Conservation (phyloP, 495 filamentous ascomycete species). For the Talaromyces stipitatus region DNA sequence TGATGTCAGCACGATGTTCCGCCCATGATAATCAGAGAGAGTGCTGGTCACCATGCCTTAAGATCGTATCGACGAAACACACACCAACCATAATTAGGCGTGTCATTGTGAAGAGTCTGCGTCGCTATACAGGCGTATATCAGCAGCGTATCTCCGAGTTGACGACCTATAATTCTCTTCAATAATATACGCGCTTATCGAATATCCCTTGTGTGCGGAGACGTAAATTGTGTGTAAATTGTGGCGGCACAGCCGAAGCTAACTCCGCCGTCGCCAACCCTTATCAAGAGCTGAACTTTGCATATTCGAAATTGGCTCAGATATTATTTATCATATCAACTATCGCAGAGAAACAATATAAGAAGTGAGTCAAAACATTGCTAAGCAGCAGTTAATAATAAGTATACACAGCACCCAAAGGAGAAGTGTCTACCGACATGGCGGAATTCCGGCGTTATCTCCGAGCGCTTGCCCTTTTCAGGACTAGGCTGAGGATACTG, state of each 20-base stretch:
- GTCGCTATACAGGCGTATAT: background rate
- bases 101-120: constrained; percentile 9
- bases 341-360: too few species aligned
- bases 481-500: background rate
- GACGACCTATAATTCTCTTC: background rate
- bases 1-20: background rate
- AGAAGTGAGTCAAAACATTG: too few species aligned
- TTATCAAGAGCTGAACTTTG: too few species aligned
- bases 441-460: background rate
- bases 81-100: constrained; percentile 55
- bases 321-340: too few species aligned
- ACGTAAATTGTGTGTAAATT: too few species aligned
- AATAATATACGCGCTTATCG: background rate
- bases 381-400: too few species aligned
- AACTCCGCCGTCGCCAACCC: background rate
- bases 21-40: background rate
- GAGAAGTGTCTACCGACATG: background rate
- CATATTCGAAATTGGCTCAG: background rate
- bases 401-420: background rate
- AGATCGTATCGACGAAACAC: constrained; percentile 61
- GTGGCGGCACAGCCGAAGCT: background rate
- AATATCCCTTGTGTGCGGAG: background rate
- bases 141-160: too few species aligned
- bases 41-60: constrained; percentile 37
- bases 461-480: background rate